A percentile compares a stretch with the other conserved stretches of the same genome.
phyloP scores from a whole-genome alignment of 2,329 filamentous ascomycete species.

The Ophiosphaerella korrae region DNA sequence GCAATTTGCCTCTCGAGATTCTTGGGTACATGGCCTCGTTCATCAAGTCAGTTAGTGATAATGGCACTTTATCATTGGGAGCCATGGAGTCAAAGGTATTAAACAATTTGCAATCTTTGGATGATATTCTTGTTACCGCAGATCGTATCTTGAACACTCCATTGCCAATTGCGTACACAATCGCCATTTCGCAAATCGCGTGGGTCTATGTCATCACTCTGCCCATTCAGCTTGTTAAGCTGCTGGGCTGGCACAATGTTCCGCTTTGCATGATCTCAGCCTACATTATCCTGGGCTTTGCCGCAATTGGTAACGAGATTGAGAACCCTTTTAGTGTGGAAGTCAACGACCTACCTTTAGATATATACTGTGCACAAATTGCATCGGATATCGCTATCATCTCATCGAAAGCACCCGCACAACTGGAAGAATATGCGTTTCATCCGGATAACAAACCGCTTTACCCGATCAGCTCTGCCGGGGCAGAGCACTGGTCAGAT shows the following conservation, averaged over 20 bases:
- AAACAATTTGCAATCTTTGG: constrained; percentile 64
- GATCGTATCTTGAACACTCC: constrained; percentile 80
- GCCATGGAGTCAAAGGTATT: constrained; percentile 63
- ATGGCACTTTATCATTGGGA: constrained; percentile 57
- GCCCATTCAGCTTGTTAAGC: constrained; percentile 72
- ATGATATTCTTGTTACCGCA: constrained; percentile 70
- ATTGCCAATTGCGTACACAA: constrained; percentile 77
- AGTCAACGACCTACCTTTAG: constrained; percentile 68
- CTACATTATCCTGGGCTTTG: constrained; percentile 79
- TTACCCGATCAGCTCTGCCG: constrained; percentile 54
- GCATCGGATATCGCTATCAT: constrained; percentile 74
- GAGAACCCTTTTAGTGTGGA: constrained; percentile 82
- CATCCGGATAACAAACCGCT: constrained; percentile 56
- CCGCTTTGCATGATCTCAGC: constrained; percentile 71
- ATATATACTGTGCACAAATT: constrained; percentile 74
- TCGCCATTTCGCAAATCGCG: constrained; percentile 80
- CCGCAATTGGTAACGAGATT: constrained; percentile 75
- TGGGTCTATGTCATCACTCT: constrained; percentile 78
- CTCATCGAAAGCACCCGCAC: constrained; percentile 59
- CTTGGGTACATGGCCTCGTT: constrained; percentile 70
- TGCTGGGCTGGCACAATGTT: constrained; percentile 72
- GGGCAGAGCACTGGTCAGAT: constrained; percentile 37
- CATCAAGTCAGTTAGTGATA: constrained; percentile 61
- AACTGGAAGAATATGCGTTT: constrained; percentile 55
- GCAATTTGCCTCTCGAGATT: constrained; percentile 78